phyloP scores from a whole-genome alignment of 345 rosid species.

The Lepidium africanum region DNA sequence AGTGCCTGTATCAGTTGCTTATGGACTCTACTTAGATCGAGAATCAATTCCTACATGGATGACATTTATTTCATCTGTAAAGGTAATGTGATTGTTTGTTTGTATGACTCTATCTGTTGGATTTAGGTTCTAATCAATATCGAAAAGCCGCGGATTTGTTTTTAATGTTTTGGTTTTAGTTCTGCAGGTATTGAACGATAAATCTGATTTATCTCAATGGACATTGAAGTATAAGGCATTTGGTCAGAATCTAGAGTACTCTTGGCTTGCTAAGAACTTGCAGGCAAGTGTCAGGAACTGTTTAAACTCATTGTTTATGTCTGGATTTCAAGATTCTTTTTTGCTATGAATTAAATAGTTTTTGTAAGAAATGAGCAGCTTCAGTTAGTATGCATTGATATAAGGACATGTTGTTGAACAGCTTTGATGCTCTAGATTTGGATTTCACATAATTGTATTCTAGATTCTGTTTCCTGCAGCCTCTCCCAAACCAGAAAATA shows the following conservation, averaged over 20 bases:
- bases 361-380: not conserved
- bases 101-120: not conserved
- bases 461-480: constrained; percentile 39
- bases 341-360: not conserved
- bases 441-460: not conserved
- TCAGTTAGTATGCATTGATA: not conserved
- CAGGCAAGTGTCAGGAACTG: constrained; percentile 39
- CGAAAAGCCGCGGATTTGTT: not conserved
- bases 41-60: constrained; percentile 91
- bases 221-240: constrained; percentile 72
- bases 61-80: constrained; percentile 82
- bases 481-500: constrained; percentile 79
- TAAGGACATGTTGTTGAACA: not conserved
- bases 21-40: constrained; percentile 58
- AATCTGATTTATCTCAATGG: constrained; percentile 78
- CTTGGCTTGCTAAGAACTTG: constrained; percentile 95
- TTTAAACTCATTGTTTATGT: not conserved
- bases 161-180: not conserved
- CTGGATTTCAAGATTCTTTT: not conserved
- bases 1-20: constrained; percentile 70
- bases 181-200: constrained; percentile 58
- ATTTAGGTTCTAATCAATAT: not conserved
- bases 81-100: constrained; percentile 32
- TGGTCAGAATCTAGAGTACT: constrained; percentile 66
- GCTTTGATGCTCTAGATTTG: not conserved